Evolutionary conservation across 345 rosid genomes (phyloP).

Genomic region (Trapa incisa): DNA sequence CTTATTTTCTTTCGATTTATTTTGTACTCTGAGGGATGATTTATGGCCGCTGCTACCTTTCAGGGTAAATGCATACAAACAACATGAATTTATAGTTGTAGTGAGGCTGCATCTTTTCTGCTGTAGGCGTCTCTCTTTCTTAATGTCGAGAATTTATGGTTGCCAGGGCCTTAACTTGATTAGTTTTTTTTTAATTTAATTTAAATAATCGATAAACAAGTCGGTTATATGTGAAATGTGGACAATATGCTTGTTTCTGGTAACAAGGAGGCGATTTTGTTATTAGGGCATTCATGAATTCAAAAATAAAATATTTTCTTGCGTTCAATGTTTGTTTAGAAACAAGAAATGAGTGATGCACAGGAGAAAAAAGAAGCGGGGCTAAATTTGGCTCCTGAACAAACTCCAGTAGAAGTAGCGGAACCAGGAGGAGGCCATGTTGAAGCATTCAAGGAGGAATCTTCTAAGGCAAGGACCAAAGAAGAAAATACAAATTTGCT

Average conservation of each 20-base stretch:
- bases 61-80: not conserved
- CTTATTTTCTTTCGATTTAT: not conserved
- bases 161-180: not conserved
- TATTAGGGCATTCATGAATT: not conserved
- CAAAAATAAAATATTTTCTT: not conserved
- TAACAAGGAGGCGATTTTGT: not conserved
- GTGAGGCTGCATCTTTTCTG: not conserved
- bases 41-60: not conserved
- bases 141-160: not conserved
- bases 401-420: not conserved
- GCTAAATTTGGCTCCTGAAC: slow-evolving; percentile 1
- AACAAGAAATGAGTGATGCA: slow-evolving; percentile 5
- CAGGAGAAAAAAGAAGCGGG: slow-evolving; percentile 9
- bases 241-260: not conserved
- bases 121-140: not conserved
- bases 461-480: slow-evolving; percentile 4
- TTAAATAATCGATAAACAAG: not conserved
- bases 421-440: slow-evolving; percentile 5
- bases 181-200: not conserved
- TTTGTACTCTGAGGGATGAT: not conserved
- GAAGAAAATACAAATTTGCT: slow-evolving; percentile 4
- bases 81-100: not conserved
- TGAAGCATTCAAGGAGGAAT: not conserved
- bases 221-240: not conserved
- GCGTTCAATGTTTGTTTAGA: not conserved